Evolutionary conservation across 2,329 filamentous ascomycete genomes (phyloP), one percentile per base, ranked within the genome.

Genomic region (Colletotrichum abscissum): DNA sequence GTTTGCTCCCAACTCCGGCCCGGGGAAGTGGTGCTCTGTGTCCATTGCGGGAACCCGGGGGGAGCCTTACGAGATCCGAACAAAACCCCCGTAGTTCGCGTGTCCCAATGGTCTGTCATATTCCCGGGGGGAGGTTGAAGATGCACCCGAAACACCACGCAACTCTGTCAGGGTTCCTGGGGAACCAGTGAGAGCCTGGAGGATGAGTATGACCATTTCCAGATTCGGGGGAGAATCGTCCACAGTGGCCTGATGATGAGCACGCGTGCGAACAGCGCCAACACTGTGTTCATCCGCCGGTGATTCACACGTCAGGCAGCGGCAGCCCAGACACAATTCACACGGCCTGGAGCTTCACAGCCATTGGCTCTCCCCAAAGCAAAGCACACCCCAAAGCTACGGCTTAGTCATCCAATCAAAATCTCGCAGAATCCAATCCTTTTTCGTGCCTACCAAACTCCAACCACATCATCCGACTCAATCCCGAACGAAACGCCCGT

Each of bases 391-490:
- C 24, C 14, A 30, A 42, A 72, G 63, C 69, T 72, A 49, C 52
- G 19, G 73, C 75, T 77, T 75, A 76, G 75, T 76, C 76, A 76
- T 73, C 74, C 69, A 72, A 74, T 68, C 73, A 76, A 69, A 76
- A 69, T 70, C 69, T 73, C 73, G 73, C 74, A 75, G 72, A 69
- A 75, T 73, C 73, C 74, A 75, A 75, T 75, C 69, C 70, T 71
- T 70, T 71, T 69, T 75, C 73, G 69, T 68, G 56, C 71, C 67
- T 63, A 62, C 58, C 72, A 65, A 65, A 74, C 67, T 60, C 59
- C 57, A 73, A 69, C 67, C 65, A 58, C 70, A 80, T 80, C 75
- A 76, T 80, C 80, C 80, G 78, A 81, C 67, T 76, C 75, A 78
- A 77, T 72, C 78, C 78, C 70, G 70, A 63, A 74, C 67, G 67